Evolutionary conservation across 2,329 filamentous ascomycete genomes (phyloP).

Genomic region (Fusarium coicis): DNA sequence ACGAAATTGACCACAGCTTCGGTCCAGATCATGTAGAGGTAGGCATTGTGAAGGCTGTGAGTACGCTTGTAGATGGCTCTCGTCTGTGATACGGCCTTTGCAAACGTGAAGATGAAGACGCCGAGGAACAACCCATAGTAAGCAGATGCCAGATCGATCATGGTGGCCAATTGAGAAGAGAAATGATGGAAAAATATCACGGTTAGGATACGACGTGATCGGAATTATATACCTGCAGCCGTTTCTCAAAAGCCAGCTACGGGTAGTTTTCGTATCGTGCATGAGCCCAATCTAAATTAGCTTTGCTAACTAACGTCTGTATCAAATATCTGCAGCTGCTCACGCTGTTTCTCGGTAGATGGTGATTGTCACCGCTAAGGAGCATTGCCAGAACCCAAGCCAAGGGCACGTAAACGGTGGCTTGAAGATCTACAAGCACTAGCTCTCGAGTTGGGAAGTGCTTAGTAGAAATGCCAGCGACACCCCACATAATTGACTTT

Average conservation of each 20-base stretch:
- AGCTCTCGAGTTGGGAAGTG: background rate
- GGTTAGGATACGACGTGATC: background rate
- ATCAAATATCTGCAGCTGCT: background rate
- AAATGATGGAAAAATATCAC: background rate
- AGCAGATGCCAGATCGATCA: conserved; percentile 38
- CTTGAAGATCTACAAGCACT: conserved; percentile 4
- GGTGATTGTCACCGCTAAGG: background rate
- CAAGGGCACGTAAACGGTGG: background rate
- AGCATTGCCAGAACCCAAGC: background rate
- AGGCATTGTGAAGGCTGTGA: conserved; percentile 33
- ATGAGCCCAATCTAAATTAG: background rate
- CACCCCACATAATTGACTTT: background rate
- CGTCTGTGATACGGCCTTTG: conserved; percentile 39
- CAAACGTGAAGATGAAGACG: conserved; percentile 42
- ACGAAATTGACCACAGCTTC: conserved; percentile 41
- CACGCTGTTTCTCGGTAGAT: background rate
- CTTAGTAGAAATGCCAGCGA: background rate
- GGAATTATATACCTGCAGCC: background rate
- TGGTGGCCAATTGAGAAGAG: background rate
- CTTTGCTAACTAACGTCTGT: background rate
- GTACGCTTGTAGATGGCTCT: conserved; percentile 32
- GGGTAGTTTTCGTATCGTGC: background rate
- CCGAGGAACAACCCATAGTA: conserved; percentile 44
- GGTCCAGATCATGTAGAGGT: conserved; percentile 45
- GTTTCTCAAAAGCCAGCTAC: background rate